A percentile compares a stretch with the other conserved stretches of the same genome.
These are phyloP conservation scores for Pinus taeda DNA, from an alignment of 75 land plant genomes.

Conservation along the genomic window DNA sequence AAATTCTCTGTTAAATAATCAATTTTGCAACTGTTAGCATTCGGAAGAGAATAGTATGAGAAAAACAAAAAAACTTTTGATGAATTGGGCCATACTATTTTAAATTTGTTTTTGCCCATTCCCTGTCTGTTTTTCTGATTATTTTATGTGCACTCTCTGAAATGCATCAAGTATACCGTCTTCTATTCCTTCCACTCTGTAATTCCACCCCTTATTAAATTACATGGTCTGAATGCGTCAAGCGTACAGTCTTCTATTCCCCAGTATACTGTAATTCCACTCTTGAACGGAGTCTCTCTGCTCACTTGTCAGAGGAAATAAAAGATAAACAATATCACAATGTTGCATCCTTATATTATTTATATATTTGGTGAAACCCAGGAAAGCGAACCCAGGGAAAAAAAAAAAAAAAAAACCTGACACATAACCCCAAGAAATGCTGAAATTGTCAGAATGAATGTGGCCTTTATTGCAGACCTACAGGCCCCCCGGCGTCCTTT, in stretches of 20 bases:
- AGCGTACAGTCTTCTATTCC: background rate
- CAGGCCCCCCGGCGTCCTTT: background rate
- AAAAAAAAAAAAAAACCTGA: no score
- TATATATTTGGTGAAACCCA: no score
- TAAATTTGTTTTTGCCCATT: background rate
- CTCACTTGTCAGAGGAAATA: no score
- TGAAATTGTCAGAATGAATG: constrained; percentile 4
- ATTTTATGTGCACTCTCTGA: background rate
- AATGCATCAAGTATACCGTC: background rate
- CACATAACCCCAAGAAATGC: no score
- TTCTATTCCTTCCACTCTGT: background rate
- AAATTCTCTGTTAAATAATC: no score
- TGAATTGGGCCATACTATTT: no score
- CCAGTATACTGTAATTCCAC: background rate
- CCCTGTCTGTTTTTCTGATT: background rate
- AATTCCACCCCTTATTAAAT: background rate
- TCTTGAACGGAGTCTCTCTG: background rate
- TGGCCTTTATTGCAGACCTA: constrained; percentile 4
- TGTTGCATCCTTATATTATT: no score
- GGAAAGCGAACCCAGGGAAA: no score
- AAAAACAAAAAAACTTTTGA: no score
- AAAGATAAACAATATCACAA: no score
- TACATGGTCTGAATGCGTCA: background rate
- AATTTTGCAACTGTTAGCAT: no score
- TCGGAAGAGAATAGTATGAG: no score